These are phyloP conservation scores for Ustilago xerochloae DNA, from an alignment of 1,284 basidiomycete genomes.

Conservation along the genomic window DNA sequence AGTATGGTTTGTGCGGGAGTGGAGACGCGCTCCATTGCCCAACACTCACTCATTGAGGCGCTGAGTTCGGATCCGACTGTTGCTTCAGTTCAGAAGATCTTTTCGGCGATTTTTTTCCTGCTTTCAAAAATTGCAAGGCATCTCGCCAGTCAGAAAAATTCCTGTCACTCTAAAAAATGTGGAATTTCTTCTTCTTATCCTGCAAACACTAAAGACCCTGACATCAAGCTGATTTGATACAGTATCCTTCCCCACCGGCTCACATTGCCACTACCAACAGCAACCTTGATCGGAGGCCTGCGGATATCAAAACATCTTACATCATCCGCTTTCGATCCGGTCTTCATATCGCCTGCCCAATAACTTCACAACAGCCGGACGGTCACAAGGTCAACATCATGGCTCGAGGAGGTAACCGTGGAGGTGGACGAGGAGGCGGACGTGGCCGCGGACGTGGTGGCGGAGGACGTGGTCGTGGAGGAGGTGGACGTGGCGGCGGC, in stretches of 20 bases:
- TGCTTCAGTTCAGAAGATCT: neutral
- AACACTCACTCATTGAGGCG: neutral
- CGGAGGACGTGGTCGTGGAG: slow-evolving; percentile 31
- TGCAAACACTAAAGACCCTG: slow-evolving; percentile 16
- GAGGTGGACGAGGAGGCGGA: slow-evolving; percentile 18
- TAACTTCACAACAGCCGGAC: neutral
- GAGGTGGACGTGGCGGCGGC: slow-evolving; percentile 32
- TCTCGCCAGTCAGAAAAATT: neutral
- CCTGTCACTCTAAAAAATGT: neutral
- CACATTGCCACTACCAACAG: slow-evolving; percentile 22
- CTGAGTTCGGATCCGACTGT: slow-evolving; percentile 16
- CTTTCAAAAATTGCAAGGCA: slow-evolving; percentile 4
- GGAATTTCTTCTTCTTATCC: slow-evolving; percentile 1
- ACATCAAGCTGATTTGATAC: neutral
- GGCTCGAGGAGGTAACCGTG: slow-evolving; percentile 45
- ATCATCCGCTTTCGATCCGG: neutral
- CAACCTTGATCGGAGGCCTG: slow-evolving; percentile 17
- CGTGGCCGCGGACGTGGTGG: slow-evolving; percentile 46
- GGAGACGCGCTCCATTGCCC: slow-evolving; percentile 1
- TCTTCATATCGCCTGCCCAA: neutral
- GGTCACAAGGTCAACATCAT: slow-evolving; percentile 9
- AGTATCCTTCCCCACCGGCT: too few relatives aligned
- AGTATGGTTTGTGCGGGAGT: neutral
- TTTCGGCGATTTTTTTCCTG: slow-evolving; percentile 5
- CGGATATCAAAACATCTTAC: slow-evolving; percentile 5